A percentile compares a stretch with the other conserved stretches of the same genome.
phyloP scores from a whole-genome alignment of 1,139 yeast genomes.

The Hyphopichia khmerensis region DNA sequence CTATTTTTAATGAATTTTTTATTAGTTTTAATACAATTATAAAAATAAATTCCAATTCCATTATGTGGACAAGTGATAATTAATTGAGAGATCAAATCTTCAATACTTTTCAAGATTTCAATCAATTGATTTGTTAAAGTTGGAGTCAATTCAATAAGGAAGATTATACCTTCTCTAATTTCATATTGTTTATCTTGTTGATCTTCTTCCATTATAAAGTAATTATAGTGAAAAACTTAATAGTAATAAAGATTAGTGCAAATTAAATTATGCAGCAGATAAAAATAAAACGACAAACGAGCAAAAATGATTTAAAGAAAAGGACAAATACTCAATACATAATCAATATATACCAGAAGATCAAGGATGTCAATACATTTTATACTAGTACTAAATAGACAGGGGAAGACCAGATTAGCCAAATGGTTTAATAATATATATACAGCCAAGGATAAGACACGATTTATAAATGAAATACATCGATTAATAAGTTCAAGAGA shows the following conservation, averaged over 20 bases:
- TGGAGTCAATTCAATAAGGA: conserved; percentile 60
- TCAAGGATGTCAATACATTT: conserved; percentile 69
- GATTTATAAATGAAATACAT: conserved; percentile 69
- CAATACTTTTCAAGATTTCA: conserved; percentile 53
- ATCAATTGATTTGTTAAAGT: conserved; percentile 48
- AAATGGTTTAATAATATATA: conserved; percentile 63
- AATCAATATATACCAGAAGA: neutral
- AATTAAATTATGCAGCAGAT: no score
- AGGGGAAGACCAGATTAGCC: conserved; percentile 86
- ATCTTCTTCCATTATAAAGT: conserved; percentile 10
- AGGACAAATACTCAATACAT: neutral
- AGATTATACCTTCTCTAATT: conserved; percentile 61
- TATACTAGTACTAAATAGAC: conserved; percentile 80
- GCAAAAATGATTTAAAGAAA: neutral
- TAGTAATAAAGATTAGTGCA: no score
- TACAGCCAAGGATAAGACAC: conserved; percentile 49
- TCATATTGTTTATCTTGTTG: conserved; percentile 39
- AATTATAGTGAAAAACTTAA: no score
- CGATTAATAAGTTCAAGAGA: conserved; percentile 79
- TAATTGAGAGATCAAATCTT: conserved; percentile 55
- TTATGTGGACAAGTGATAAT: conserved; percentile 60
- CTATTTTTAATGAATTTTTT: conserved; percentile 24
- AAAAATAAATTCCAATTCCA: conserved; percentile 66
- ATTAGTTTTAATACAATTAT: conserved; percentile 41
- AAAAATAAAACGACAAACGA: neutral